Base-by-base conservation (phyloP, 192 early-diverging fungal genomes). In the Coemansia sp. region DNA sequence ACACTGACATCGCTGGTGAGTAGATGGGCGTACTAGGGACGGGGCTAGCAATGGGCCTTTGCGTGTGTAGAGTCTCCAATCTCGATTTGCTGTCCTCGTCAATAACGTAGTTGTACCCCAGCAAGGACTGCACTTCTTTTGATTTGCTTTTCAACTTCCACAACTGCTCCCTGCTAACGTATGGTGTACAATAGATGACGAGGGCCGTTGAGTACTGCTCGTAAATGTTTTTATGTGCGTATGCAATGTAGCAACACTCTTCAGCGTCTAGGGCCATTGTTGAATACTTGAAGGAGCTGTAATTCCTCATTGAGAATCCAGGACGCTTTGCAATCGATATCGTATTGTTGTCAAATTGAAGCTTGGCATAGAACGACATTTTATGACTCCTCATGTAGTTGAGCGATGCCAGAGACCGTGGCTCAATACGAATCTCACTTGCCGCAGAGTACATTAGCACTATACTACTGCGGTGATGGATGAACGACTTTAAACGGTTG, bases 321-420 rank as follows among this genome's bases (percentile, higher is more conserved):
- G 57, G 57, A 8, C 57, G 57, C 31, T 60, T 60, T 18, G 57
- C 57, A 60, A 60, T 60, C 13, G 31, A 60, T 60, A 60, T 16
- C 4, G 15, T 34, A 34, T 34, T 60, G 31, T 60, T 60, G 16
- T 60, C 57, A 60, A 60, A 60, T 31, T 8, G 16, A 15, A 60
- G 57, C 7, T 60, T 60, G 33, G 33, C 33, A 16, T 60, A 60
- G 18, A 60, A 60, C 33, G 57, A 34, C 57, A 60, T 60, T 18
- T 33, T 60, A 5, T 34, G 5, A 5, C 36, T 15, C 31, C 57
- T 60, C 57, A 60, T 60, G 31, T 60, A 33, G 33, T 60, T 60
- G 16, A 60, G 57, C 57, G 57, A 31, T 6, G 57, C 11, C 6
- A 60, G 57, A 33, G 57, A 60, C 57, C 57, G 57, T 34, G 57